Evolutionary conservation across 495 filamentous ascomycete genomes (phyloP).

Genomic region (Talaromyces liani): DNA sequence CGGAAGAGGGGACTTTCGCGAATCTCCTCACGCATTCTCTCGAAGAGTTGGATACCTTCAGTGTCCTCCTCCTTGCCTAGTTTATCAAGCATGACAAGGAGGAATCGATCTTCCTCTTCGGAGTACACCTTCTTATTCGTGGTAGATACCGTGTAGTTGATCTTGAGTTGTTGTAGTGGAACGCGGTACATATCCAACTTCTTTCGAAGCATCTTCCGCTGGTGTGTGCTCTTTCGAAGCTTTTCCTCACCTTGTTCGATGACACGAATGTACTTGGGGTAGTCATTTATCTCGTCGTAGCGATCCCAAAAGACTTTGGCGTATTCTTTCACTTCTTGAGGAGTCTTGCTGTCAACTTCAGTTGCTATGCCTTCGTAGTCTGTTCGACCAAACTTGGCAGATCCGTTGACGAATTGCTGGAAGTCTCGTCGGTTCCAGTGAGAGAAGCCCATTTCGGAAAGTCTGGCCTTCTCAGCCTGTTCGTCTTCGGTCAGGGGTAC

Average conservation of each 20-base stretch:
- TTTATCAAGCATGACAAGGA: conserved; percentile 86
- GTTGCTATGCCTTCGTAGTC: conserved; percentile 77
- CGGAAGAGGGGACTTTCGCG: conserved; percentile 91
- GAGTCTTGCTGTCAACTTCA: conserved; percentile 86
- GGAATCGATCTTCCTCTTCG: conserved; percentile 95
- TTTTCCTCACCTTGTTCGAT: conserved; percentile 92
- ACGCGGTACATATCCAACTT: conserved; percentile 96
- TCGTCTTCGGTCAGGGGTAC: conserved; percentile 86
- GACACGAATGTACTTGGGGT: conserved; percentile 73
- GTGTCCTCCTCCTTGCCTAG: conserved; percentile 67
- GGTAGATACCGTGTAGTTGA: conserved; percentile 97
- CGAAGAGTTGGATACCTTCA: conserved; percentile 62
- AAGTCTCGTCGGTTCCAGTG: conserved; percentile 97
- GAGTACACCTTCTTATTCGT: conserved; percentile 99
- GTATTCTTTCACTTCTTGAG: conserved; percentile 79
- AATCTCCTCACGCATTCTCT: conserved; percentile 84
- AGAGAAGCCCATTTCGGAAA: conserved; percentile 80
- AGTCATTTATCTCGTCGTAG: conserved; percentile 81
- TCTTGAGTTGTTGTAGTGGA: conserved; percentile 92
- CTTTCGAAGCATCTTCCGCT: conserved; percentile 87
- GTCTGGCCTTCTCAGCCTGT: conserved; percentile 66
- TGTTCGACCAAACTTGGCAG: conserved; percentile 80
- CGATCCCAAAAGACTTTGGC: conserved; percentile 92
- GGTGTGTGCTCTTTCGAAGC: conserved; percentile 77
- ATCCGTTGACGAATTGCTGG: conserved; percentile 94